These are phyloP conservation scores for Fraxinus paxiana DNA, from an alignment of 305 asterid species.

Conservation along the genomic window DNA sequence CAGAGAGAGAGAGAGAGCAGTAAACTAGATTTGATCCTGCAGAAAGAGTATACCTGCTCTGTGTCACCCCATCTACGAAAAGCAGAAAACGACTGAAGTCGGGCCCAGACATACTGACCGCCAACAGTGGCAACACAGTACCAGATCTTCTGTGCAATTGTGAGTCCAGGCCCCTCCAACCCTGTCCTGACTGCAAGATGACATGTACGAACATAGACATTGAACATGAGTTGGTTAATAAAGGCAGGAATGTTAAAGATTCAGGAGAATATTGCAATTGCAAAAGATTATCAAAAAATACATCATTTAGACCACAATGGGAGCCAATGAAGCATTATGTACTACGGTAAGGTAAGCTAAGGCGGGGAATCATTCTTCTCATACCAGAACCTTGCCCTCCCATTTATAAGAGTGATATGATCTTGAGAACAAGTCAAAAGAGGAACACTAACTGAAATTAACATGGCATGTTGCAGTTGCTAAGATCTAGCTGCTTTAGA, in stretches of 20 bases:
- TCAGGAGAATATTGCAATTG: background rate
- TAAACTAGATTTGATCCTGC: constrained; percentile 13
- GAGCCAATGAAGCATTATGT: background rate
- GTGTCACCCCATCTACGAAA: constrained; percentile 97
- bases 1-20: background rate
- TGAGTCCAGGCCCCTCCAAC: constrained; percentile 48
- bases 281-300: background rate
- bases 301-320: background rate
- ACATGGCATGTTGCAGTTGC: background rate
- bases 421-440: background rate
- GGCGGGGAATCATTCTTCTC: background rate
- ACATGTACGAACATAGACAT: constrained; percentile 15
- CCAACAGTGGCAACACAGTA: constrained; percentile 89
- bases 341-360: background rate
- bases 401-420: background rate
- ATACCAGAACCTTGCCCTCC: background rate
- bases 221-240: constrained; percentile 6
- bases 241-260: background rate
- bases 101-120: constrained; percentile 87
- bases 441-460: background rate
- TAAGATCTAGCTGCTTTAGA: background rate
- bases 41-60: constrained; percentile 57
- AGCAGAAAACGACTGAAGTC: constrained; percentile 90
- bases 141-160: constrained; percentile 83
- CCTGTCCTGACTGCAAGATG: constrained; percentile 47